Conservation (phyloP, 164 flowering plant genomes). For the Euptelea pleiosperma region DNA sequence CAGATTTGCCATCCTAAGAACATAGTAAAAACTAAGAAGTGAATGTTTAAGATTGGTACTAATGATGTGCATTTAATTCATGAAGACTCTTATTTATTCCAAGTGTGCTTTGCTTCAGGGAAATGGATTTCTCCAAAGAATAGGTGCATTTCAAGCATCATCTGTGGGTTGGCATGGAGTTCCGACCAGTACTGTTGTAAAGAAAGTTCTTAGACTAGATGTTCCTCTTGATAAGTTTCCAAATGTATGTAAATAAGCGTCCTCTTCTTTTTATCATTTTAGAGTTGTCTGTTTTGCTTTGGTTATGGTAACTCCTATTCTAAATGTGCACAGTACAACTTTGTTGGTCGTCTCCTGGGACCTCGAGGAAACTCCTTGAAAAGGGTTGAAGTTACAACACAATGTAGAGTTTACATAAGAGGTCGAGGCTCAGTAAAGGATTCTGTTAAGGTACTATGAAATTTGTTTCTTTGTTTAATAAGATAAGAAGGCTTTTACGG, state of each 20-base stretch:
- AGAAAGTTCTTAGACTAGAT: constrained; percentile 75
- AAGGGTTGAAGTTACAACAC: constrained; percentile 76
- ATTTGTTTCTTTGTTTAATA: no score
- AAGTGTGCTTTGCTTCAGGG: constrained; percentile 36
- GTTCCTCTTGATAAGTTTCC: constrained; percentile 84
- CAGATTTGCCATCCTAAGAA: no score
- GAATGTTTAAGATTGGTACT: not conserved
- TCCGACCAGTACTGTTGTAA: constrained; percentile 49
- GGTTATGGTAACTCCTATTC: not conserved
- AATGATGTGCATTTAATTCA: not conserved
- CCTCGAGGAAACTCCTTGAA: constrained; percentile 91
- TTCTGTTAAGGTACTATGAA: constrained; percentile 54
- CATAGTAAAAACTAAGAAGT: no score
- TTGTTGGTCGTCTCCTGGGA: constrained; percentile 85
- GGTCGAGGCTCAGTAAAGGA: constrained; percentile 87
- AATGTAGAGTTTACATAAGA: constrained; percentile 77
- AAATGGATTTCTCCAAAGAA: constrained; percentile 53
- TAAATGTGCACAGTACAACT: constrained; percentile 58
- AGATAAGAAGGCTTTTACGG: no score
- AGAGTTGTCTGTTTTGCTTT: not conserved
- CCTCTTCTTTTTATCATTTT: not conserved
- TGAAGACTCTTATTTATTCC: not conserved
- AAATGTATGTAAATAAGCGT: constrained; percentile 38
- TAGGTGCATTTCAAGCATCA: constrained; percentile 49
- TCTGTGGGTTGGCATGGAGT: constrained; percentile 66